Evolutionary conservation across 768 basidiomycete genomes (phyloP).

Genomic region (Suillus alpinus): DNA sequence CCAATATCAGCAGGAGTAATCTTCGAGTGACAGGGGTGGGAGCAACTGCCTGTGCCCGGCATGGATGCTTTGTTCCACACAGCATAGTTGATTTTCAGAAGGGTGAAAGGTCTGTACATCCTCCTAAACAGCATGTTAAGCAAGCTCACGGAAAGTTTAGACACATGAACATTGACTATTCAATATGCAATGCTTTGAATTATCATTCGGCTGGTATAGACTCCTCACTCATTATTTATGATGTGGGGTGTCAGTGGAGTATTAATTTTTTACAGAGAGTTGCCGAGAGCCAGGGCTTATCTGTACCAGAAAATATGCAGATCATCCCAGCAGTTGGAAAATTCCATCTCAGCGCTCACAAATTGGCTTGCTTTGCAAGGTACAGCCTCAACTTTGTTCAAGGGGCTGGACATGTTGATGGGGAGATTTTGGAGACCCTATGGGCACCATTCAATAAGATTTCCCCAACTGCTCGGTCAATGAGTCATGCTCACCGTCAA

Average conservation of each 20-base stretch:
- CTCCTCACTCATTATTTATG: slow-evolving; percentile 23
- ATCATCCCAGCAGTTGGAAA: slow-evolving; percentile 21
- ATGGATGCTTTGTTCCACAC: slow-evolving; percentile 30
- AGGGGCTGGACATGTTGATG: slow-evolving; percentile 28
- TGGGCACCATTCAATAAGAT: slow-evolving; percentile 31
- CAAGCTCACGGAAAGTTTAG: slow-evolving; percentile 7
- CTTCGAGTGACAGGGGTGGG: slow-evolving; percentile 26
- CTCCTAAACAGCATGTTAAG: not conserved
- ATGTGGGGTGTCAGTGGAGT: slow-evolving; percentile 27
- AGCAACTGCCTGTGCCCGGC: slow-evolving; percentile 25
- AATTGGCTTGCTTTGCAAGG: slow-evolving; percentile 20
- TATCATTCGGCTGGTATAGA: slow-evolving; percentile 9
- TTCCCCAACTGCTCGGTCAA: slow-evolving; percentile 18
- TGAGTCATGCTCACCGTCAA: slow-evolving; percentile 19
- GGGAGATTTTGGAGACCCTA: slow-evolving; percentile 33
- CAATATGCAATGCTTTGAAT: slow-evolving; percentile 18
- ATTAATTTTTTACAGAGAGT: slow-evolving; percentile 15
- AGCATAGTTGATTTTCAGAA: slow-evolving; percentile 30
- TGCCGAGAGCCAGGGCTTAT: not conserved
- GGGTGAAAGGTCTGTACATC: slow-evolving; percentile 15
- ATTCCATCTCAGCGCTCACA: slow-evolving; percentile 32
- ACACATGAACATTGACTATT: slow-evolving; percentile 29
- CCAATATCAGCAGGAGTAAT: slow-evolving; percentile 10
- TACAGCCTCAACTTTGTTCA: slow-evolving; percentile 26
- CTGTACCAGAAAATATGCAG: slow-evolving; percentile 2